Percentiles rank a stretch among this genome's conserved stretches.
phyloP scores from a whole-genome alignment of 495 filamentous ascomycete genomes.

The Gamarada debralockiae region DNA sequence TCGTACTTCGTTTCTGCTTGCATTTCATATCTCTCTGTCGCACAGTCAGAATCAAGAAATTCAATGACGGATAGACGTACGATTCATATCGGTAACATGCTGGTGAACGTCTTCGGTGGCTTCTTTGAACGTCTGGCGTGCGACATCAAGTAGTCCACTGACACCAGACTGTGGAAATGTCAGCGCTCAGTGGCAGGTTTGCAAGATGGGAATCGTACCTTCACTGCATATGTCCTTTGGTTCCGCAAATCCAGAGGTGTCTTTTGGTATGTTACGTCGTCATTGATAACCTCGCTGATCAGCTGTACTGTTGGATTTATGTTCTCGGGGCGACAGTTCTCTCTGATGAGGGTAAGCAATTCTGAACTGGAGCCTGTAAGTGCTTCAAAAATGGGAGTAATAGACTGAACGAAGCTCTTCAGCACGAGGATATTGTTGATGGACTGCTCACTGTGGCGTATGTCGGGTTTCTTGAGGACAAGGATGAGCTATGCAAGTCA shows the following conservation, averaged over 20 bases:
- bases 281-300: conserved; percentile 73
- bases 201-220: conserved; percentile 40
- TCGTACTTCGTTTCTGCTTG: conserved; percentile 70
- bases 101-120: conserved; percentile 71
- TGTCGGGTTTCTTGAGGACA: conserved; percentile 59
- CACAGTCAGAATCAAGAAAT: conserved; percentile 20
- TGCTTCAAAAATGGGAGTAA: conserved; percentile 64
- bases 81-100: conserved; percentile 60
- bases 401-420: conserved; percentile 72
- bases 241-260: conserved; percentile 84
- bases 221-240: conserved; percentile 90
- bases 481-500: conserved; percentile 33
- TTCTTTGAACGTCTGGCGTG: conserved; percentile 83
- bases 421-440: conserved; percentile 84
- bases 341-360: conserved; percentile 61
- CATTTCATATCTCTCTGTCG: conserved; percentile 52
- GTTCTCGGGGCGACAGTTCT: conserved; percentile 62
- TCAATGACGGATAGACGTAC: conserved; percentile 28
- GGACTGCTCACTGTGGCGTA: conserved; percentile 68
- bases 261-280: conserved; percentile 73
- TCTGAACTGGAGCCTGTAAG: conserved; percentile 61
- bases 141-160: conserved; percentile 83
- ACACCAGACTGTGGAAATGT: conserved; percentile 60
- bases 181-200: neutral
- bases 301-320: conserved; percentile 54